Evolutionary conservation across 176 grass and related monocot genomes (phyloP).

Genomic region (Miscanthus lutarioriparius): DNA sequence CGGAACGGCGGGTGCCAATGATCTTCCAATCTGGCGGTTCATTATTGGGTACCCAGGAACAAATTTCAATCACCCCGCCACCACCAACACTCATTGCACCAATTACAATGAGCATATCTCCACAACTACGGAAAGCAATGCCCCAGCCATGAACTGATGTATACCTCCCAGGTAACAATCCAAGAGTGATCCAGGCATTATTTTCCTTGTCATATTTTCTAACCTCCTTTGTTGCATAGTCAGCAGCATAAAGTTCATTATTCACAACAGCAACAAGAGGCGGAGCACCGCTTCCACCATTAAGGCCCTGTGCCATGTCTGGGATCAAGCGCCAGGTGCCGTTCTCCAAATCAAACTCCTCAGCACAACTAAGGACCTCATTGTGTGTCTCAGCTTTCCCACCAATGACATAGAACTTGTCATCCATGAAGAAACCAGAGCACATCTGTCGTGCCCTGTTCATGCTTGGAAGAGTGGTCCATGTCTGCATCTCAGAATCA

Average conservation of each 20-base stretch:
- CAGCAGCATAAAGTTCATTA: constrained; percentile 55
- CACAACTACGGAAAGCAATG: constrained; percentile 52
- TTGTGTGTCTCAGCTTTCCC: constrained; percentile 38
- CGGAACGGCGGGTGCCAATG: constrained; percentile 35
- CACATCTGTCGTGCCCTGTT: constrained; percentile 49
- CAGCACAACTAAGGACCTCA: constrained; percentile 40
- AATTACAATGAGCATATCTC: constrained; percentile 52
- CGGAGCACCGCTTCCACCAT: constrained; percentile 38
- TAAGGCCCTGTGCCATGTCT: constrained; percentile 51
- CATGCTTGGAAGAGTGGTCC: constrained; percentile 60
- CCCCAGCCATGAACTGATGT: constrained; percentile 49
- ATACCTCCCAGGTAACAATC: constrained; percentile 49
- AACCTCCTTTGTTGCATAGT: constrained; percentile 43
- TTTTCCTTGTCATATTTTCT: constrained; percentile 49
- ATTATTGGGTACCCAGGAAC: constrained; percentile 48
- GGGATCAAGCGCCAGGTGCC: constrained; percentile 46
- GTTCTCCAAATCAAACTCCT: constrained; percentile 57
- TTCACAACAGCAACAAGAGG: constrained; percentile 62
- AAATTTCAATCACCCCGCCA: constrained; percentile 46
- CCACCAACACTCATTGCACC: constrained; percentile 37
- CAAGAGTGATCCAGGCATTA: constrained; percentile 54
- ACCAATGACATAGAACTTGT: constrained; percentile 50
- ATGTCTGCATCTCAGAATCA: constrained; percentile 48
- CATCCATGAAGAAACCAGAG: constrained; percentile 62
- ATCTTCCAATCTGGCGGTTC: constrained; percentile 45